phyloP scores from a whole-genome alignment of 2,329 filamentous ascomycete genomes.

The Diaporthe eres region DNA sequence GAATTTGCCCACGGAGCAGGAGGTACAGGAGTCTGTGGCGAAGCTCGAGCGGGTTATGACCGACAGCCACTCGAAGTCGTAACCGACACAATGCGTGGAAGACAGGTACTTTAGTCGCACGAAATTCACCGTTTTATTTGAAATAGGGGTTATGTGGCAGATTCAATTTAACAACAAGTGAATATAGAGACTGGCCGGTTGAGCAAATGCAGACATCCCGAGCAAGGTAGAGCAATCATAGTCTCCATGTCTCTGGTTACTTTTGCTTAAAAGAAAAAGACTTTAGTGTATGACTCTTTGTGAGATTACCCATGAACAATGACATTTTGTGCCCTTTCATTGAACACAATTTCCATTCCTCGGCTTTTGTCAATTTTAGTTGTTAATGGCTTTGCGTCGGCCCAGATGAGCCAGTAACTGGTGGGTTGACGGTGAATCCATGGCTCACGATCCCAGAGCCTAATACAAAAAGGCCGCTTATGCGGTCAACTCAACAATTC shows the following conservation, averaged over 20 bases:
- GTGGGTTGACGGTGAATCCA: not conserved
- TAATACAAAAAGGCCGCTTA: not conserved
- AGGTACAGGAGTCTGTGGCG: conserved; percentile 50
- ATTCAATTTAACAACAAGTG: not conserved
- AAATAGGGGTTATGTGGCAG: not conserved
- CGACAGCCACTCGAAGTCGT: not conserved
- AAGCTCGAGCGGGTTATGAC: conserved; percentile 39
- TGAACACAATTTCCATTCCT: not conserved
- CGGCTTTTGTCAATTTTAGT: not conserved
- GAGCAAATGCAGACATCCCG: not conserved
- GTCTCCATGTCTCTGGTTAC: not conserved
- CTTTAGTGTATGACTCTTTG: not conserved
- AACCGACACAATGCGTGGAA: too few relatives aligned
- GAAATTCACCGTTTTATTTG: not conserved
- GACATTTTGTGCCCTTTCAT: too few relatives aligned
- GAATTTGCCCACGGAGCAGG: conserved; percentile 61
- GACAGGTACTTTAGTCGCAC: not conserved
- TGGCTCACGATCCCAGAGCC: not conserved
- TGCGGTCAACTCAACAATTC: not conserved
- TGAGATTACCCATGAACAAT: too few relatives aligned
- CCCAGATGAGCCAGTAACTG: not conserved
- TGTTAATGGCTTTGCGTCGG: not conserved
- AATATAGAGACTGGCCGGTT: not conserved
- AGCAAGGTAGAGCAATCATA: not conserved
- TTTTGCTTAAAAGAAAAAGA: not conserved